Conservation (phyloP, 1,284 basidiomycete genomes). For the Microbotryum saponariae region DNA sequence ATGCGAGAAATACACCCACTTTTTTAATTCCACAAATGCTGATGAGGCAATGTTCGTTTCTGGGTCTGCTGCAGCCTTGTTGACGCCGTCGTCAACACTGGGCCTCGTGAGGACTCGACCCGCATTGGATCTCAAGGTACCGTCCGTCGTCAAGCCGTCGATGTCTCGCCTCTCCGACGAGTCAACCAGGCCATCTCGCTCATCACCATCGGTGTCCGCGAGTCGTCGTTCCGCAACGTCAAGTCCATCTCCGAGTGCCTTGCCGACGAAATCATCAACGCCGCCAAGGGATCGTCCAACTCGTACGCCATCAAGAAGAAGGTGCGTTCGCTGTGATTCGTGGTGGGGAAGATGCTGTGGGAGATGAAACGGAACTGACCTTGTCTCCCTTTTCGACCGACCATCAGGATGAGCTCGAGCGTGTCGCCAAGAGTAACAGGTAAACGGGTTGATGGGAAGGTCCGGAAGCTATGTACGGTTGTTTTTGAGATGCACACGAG, state of each 20-base stretch:
- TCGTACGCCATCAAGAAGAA: slow-evolving; percentile 96
- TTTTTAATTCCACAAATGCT: neutral
- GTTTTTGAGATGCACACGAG: no score
- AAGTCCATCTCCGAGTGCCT: slow-evolving; percentile 73
- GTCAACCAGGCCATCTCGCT: slow-evolving; percentile 97
- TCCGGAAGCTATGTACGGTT: neutral
- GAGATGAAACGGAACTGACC: slow-evolving; percentile 1
- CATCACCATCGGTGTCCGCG: slow-evolving; percentile 92
- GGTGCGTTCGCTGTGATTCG: slow-evolving; percentile 49
- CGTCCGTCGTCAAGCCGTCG: slow-evolving; percentile 98
- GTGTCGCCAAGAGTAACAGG: slow-evolving; percentile 99
- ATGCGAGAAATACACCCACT: neutral
- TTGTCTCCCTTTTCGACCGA: neutral
- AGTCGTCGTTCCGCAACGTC: slow-evolving; percentile 99
- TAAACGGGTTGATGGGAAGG: slow-evolving; percentile 46
- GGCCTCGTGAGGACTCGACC: slow-evolving; percentile 98
- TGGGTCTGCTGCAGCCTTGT: slow-evolving; percentile 63
- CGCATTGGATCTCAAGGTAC: slow-evolving; percentile 99
- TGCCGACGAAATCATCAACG: slow-evolving; percentile 99
- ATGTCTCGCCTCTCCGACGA: slow-evolving; percentile 94
- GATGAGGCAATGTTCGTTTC: neutral
- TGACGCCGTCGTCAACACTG: slow-evolving; percentile 99
- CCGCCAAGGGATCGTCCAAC: slow-evolving; percentile 99
- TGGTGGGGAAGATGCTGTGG: neutral
- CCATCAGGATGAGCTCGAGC: slow-evolving; percentile 70